Base-by-base conservation (phyloP, 768 basidiomycete genomes). In the Obba rivulosa region DNA sequence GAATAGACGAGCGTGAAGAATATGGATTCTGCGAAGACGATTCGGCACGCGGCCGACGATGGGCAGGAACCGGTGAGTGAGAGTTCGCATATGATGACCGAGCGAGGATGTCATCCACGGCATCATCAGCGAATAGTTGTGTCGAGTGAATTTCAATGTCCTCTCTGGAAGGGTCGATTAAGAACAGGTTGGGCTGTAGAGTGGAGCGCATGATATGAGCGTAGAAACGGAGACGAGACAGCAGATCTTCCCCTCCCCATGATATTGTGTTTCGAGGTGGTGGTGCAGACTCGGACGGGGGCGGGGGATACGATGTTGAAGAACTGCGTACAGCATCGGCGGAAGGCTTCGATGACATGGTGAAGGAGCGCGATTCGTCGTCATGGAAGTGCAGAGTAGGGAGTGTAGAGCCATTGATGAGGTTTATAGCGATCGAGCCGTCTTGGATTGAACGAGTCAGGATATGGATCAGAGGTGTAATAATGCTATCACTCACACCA, bases 351-450 rank as follows among this genome's bases (percentile, higher is more conserved):
- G 62, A 61, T 10, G 65, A 60, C 45, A 80, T 65, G 2, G 78
- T 78, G 62, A 83, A 81, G 3, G 92, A 93, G 25, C 79, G 79
- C 0, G 92, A 94, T 65, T 97, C 94, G 57, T 98, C 94, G 62
- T 98, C 96, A 65, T 98, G 96, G 66, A 98, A 98, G 66, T 93
- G 82, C 2, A 99, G 77, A 0, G 88, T 91, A 0, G 93, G 91
- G 0, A 96, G 75, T 1, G 92, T 89, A 43, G 85, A 80, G 24
- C 87, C 86, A 56, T 82, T 88, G 54, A 85, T 88, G 49, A 92
- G 83, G 64, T 95, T 95, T 51, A 98, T 80, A 34, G 83, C 88
- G 52, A 94, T 78, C 17, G 87, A 87, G 4, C 93, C 93, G 61
- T 93, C 88, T 94, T 58, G 39, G 25, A 13, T 49, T 46, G 20